Evolutionary conservation across 2,329 filamentous ascomycete genomes (phyloP), one percentile per base, ranked within the genome.

Genomic region (Xylariaceae sp.): DNA sequence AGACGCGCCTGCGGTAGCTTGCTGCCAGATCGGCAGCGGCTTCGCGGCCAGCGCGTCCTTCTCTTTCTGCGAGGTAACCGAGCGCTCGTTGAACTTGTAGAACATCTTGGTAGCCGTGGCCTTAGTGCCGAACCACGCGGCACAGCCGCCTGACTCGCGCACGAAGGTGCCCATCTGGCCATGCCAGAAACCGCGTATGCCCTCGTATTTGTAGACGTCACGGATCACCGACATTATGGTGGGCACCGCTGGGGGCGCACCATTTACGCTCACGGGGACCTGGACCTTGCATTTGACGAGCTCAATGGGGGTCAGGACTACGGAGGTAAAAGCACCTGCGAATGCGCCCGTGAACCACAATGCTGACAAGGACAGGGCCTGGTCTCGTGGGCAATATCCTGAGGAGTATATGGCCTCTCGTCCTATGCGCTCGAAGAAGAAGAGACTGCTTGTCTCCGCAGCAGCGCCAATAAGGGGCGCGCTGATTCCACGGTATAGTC

Each of bases 261-360:
- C 78, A 23, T 76, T 75, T 2, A 73, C 71, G 37, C 76, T 72
- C 9, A 64, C 70, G 8, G 82, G 90, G 0, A 93, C 92, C 74
- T 99, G 94, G 77, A 99, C 96, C 76, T 94, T 95, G 82, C 94
- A 99, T 77, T 99, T 99, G 72, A 99, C 89, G 55, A 99, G 84
- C 76, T 99, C 94, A 66, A 99, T 91, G 0, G 94, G 94, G 0
- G 94, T 99, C 62, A 99, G 84, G 37, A 96, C 85, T 52, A 97
- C 81, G 0, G 91, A 96, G 0, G 94, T 96, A 69, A 96, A 89
- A 45, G 89, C 88, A 39, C 94, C 94, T 1, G 92, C 88, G 59
- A 90, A 88, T 53, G 90, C 93, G 51, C 94, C 94, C 15, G 91
- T 95, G 55, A 86, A 77, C 73, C 90, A 84, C 13, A 97, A 80